These are phyloP conservation scores for Penicillium sp. DNA, from an alignment of 2,329 filamentous ascomycete genomes.

Conservation along the genomic window DNA sequence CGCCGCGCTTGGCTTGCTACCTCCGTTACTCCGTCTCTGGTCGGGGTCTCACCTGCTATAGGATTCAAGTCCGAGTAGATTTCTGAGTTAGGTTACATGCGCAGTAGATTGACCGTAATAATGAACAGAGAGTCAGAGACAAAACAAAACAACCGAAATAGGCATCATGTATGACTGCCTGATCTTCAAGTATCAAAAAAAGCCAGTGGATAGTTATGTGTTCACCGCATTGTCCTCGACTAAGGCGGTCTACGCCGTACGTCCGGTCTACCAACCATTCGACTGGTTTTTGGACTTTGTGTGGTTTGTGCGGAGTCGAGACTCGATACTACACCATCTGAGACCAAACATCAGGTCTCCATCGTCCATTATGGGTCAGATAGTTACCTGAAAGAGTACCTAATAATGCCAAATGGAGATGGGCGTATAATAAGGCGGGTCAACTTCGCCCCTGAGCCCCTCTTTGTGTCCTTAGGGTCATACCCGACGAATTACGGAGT, in stretches of 20 bases:
- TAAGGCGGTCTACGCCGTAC: too few relatives aligned
- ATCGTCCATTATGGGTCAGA: not conserved
- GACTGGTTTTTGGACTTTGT: constrained; percentile 1
- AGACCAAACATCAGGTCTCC: not conserved
- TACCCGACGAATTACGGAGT: too few relatives aligned
- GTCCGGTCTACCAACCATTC: constrained; percentile 5
- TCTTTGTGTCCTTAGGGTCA: not conserved
- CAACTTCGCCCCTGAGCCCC: not conserved
- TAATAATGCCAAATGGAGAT: too few relatives aligned
- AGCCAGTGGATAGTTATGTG: not conserved
- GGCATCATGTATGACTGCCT: constrained; percentile 6
- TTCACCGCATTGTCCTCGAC: constrained; percentile 10
- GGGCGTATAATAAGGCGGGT: not conserved
- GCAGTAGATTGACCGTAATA: not conserved
- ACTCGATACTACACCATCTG: not conserved
- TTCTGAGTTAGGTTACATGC: constrained; percentile 1
- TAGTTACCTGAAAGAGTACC: not conserved
- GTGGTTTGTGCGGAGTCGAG: not conserved
- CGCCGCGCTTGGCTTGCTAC: not conserved
- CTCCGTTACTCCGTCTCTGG: not conserved
- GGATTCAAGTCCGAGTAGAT: not conserved
- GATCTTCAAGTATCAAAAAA: not conserved
- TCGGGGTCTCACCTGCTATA: not conserved
- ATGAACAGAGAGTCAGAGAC: too few relatives aligned
- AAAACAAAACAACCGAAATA: not conserved